Evolutionary conservation across 129 eudicot species (phyloP), one percentile per base, ranked within the genome.

Genomic region (Artemisia annua): DNA sequence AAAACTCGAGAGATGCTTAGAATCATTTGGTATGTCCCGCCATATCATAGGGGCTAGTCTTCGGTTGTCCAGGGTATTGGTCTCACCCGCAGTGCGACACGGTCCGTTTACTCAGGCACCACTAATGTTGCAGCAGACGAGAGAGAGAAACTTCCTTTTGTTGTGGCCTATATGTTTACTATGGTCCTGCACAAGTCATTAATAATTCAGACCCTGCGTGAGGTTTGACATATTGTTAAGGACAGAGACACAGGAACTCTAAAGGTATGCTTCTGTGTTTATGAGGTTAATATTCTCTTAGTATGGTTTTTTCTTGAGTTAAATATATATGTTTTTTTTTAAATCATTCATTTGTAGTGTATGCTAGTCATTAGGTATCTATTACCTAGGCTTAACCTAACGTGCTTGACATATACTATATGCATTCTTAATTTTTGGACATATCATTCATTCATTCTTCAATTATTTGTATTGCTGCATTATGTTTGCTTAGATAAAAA

Each of bases 231-330:
- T 91, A 66, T n/a, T n/a, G 97, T 88, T 28, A 91, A 91, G 83
- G 97, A 91, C 74, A 85, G 97, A 56, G 97, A 91, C 69, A 88
- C 97, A 2, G 97, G 97, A 77, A 91, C 78, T 88, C 97, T 8
- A 91, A 88, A 78, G 97, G 97, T 74, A 91, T 75, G 97, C 62
- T 91, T 91, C 68, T 91, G 97, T 74, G 84, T 84, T 59, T 91
- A 88, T 67, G 83, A 88, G 97, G 97, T 91, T 73, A 81, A 35
- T 58, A n/a, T n/a, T 30, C 12, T 61, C 2, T 22, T 43, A 14
- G 9, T 52, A 18, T 43, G 14, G 56, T 71, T 71, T 60, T 28
- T 76, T 0, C 18, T 26, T 13, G 14, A 7, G 28, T 14, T 12
- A 12, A 28, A 13, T n/a, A 61, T 61, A 24, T 11, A 58, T 24